Percentiles rank a stretch among this genome's conserved stretches.
These are phyloP conservation scores for Vigna hirtella DNA, from an alignment of 306 rosid species.

Conservation along the genomic window DNA sequence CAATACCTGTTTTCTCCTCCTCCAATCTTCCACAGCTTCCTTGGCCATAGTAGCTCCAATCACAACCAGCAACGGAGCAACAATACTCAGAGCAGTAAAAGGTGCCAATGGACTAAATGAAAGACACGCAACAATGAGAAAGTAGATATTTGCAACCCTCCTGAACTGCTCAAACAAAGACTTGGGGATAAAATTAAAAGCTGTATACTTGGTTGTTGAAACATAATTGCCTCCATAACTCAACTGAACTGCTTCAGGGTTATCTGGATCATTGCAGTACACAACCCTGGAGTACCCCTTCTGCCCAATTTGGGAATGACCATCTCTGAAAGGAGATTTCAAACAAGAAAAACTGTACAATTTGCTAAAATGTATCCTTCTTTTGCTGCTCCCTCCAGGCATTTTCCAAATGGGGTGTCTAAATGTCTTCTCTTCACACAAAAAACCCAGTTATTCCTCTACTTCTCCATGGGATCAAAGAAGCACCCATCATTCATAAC, in stretches of 20 bases:
- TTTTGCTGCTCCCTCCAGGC: constrained; percentile 55
- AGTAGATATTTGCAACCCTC: constrained; percentile 92
- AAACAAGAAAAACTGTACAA: constrained; percentile 72
- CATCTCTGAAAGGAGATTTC: constrained; percentile 47
- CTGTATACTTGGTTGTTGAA: constrained; percentile 83
- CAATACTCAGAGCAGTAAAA: constrained; percentile 67
- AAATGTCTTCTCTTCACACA: constrained; percentile 20
- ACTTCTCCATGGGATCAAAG: constrained; percentile 44
- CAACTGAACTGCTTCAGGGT: constrained; percentile 58
- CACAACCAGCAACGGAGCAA: constrained; percentile 69
- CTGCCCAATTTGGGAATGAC: constrained; percentile 71
- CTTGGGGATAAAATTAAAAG: constrained; percentile 75
- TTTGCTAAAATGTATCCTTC: constrained; percentile 70
- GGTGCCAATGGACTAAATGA: constrained; percentile 92
- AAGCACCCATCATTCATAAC: constrained; percentile 32
- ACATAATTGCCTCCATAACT: constrained; percentile 77
- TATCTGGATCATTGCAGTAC: constrained; percentile 69
- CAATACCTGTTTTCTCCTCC: constrained; percentile 84
- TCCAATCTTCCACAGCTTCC: constrained; percentile 97
- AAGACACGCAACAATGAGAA: constrained; percentile 81
- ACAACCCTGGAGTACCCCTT: constrained; percentile 79
- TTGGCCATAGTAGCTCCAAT: constrained; percentile 88
- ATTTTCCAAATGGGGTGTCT: constrained; percentile 50
- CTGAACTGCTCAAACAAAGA: constrained; percentile 91
- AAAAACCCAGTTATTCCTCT: constrained; percentile 38